Base-by-base conservation (phyloP, 164 flowering plant genomes). In the Stephania yunnanensis region DNA sequence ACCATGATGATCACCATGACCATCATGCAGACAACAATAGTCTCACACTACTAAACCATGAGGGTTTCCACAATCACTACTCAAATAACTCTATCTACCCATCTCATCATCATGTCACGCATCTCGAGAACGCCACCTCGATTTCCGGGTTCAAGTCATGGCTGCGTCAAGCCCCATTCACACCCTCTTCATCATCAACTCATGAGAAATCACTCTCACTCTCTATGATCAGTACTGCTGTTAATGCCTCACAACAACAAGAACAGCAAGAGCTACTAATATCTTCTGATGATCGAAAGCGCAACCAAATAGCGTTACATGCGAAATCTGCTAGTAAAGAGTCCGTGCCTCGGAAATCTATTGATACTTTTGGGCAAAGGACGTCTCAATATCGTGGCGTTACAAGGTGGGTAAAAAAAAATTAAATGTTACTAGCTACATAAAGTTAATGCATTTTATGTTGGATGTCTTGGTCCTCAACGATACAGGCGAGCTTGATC, bases 341-440 rank as follows among this genome's bases (percentile, higher is more conserved):
- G 3, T 20, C 63, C 17, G 63, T 55, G 13, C n/a, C 63, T 13
- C 63, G 63, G 1, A 55, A 55, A 55, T 55, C 63, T 12, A 55
- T 92, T 79, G 99, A 93, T 50, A 88, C 96, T 6, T 95, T 93
- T 80, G 99, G 99, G 7, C 99, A 95, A 82, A 81, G 99, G 82
- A 93, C 99, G 6, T 95, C 99, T 0, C 92, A 90, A 6, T 95
- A 95, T 77, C 88, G 99, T 4, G 99, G 99, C 44, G 99, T 95
- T 31, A 93, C 99, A 11, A 95, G 91, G 98, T 93, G 36, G 17
- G 55, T 53, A 50, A 2, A 50, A 9, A 50, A 9, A 50, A 50
- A 2, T 2, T 9, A 9, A 50, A 50, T 50, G 1, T 50, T 50
- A 50, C 55, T 9, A 13, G 55, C 15, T 50, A 7, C 10, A 50